A percentile compares a stretch with the other conserved stretches of the same genome.
phyloP scores from a whole-genome alignment of 2,329 filamentous ascomycete species.

The Botrytis porri region DNA sequence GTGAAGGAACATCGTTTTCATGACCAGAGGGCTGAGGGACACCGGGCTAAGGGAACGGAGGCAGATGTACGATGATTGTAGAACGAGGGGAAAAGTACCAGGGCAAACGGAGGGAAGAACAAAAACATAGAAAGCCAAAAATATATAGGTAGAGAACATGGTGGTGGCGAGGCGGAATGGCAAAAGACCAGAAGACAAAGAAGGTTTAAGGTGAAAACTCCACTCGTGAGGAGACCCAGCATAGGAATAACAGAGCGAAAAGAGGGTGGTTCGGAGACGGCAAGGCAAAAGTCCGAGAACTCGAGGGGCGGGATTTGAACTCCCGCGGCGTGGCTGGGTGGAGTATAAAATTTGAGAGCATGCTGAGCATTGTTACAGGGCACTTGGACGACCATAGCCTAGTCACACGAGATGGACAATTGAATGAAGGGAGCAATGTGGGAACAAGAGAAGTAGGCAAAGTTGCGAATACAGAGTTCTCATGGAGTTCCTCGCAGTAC shows the following conservation, averaged over 20 bases:
- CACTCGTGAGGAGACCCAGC: too few species aligned
- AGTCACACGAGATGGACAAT: not conserved
- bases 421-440: too few species aligned
- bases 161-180: rapidly evolving
- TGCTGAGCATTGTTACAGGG: not conserved
- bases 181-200: too few species aligned
- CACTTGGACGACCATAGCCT: rapidly evolving
- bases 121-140: rapidly evolving
- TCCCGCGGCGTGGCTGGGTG: too few species aligned
- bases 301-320: rapidly evolving
- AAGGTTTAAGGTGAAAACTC: too few species aligned
- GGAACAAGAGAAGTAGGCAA: too few species aligned
- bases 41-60: rapidly evolving
- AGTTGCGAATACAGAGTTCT: too few species aligned
- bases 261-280: not conserved
- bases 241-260: not conserved
- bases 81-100: not conserved
- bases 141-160: not conserved
- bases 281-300: not conserved
- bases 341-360: rapidly evolving
- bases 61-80: not conserved
- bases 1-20: not conserved
- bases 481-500: too few species aligned
- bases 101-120: too few species aligned
- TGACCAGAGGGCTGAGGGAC: not conserved